Conservation (phyloP, 148 eudicot genomes). For the Chenopodium suecicum region DNA sequence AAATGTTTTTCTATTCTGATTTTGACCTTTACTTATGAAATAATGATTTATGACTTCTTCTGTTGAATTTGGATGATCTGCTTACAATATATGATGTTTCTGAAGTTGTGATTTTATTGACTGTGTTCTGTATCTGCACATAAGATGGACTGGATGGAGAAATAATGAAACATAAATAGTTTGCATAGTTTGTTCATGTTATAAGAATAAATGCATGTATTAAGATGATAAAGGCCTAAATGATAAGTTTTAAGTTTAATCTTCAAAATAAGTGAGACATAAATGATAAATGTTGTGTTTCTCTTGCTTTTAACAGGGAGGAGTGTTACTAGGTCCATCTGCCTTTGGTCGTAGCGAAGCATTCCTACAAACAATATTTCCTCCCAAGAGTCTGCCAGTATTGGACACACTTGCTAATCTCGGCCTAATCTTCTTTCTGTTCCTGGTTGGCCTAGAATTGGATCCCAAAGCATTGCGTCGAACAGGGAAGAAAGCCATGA, state of each 20-base stretch:
- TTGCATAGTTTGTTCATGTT: neutral
- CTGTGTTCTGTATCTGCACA: neutral
- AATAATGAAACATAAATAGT: neutral
- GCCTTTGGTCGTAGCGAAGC: conserved; percentile 63
- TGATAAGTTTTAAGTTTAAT: neutral
- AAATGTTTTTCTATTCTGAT: neutral
- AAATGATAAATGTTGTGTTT: neutral
- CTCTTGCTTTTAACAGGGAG: conserved; percentile 52
- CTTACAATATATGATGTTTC: neutral
- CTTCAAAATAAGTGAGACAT: neutral
- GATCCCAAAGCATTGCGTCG: conserved; percentile 56
- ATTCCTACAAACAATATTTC: conserved; percentile 61
- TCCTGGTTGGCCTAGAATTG: conserved; percentile 74
- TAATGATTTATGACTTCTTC: neutral
- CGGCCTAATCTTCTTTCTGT: conserved; percentile 81
- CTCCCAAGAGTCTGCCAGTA: conserved; percentile 61
- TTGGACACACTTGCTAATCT: conserved; percentile 78
- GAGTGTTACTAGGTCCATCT: conserved; percentile 78
- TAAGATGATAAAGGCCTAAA: neutral
- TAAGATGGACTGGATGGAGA: neutral
- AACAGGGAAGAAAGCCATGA: conserved; percentile 68
- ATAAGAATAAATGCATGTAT: neutral
- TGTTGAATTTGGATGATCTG: neutral
- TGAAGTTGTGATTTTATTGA: neutral
- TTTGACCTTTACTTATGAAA: neutral